A percentile compares a stretch with the other conserved stretches of the same genome.
phyloP scores from a whole-genome alignment of 129 eudicot species.

The Scalesia atractyloides region DNA sequence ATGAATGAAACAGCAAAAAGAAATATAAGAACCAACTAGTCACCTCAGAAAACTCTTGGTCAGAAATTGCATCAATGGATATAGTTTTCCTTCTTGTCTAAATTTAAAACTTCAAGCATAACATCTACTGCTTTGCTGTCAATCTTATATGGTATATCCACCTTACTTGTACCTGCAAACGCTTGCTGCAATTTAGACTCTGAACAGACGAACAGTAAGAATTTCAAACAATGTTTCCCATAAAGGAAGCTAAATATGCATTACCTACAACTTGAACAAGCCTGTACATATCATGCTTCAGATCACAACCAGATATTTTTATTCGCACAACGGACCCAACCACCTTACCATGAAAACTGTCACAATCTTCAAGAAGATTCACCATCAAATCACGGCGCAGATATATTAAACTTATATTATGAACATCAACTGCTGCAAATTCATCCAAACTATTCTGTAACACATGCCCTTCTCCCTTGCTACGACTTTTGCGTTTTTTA shows the following conservation, averaged over 20 bases:
- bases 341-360: constrained; percentile 68
- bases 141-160: constrained; percentile 54
- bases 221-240: constrained; percentile 7
- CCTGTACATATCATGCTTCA: constrained; percentile 77
- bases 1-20: background rate
- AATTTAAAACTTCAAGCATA: constrained; percentile 78
- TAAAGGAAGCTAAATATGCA: constrained; percentile 1
- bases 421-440: constrained; percentile 90
- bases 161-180: constrained; percentile 73
- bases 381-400: constrained; percentile 74
- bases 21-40: constrained; percentile 8
- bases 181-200: constrained; percentile 16
- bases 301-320: constrained; percentile 68
- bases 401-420: constrained; percentile 80
- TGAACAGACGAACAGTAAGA: background rate
- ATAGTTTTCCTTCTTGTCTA: constrained; percentile 86
- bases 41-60: constrained; percentile 87
- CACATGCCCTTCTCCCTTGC: constrained; percentile 51
- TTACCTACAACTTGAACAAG: constrained; percentile 96
- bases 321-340: constrained; percentile 89
- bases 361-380: constrained; percentile 60
- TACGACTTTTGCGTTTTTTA: constrained; percentile 59
- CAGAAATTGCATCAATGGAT: constrained; percentile 68
- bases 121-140: constrained; percentile 49
- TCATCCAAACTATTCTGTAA: constrained; percentile 58